Percentiles rank a stretch among this genome's conserved stretches.
These are phyloP conservation scores for Quercus gilva DNA, from an alignment of 306 rosid genomes.

Conservation along the genomic window DNA sequence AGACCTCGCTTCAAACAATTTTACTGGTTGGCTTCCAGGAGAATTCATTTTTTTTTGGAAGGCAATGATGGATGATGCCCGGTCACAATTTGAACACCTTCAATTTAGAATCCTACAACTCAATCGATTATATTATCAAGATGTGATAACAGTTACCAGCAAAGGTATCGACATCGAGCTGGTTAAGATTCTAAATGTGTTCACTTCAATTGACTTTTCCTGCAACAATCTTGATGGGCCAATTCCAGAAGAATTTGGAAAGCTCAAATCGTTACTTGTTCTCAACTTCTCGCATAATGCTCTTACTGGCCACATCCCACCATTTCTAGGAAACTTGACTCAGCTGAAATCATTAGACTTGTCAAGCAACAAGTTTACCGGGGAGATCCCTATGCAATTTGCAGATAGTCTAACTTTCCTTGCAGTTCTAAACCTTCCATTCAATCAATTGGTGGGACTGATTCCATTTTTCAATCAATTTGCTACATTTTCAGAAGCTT, in stretches of 20 bases:
- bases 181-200: too few relatives aligned
- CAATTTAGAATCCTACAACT: too few relatives aligned
- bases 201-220: slow-evolving; percentile 35
- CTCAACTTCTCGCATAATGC: slow-evolving; percentile 53
- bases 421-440: too few relatives aligned
- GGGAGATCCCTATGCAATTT: too few relatives aligned
- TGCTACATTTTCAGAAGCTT: neutral
- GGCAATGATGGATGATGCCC: too few relatives aligned
- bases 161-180: too few relatives aligned
- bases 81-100: too few relatives aligned
- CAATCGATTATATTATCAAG: rapidly evolving
- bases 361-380: too few relatives aligned
- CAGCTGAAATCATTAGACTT: too few relatives aligned
- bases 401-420: too few relatives aligned
- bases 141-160: rapidly evolving
- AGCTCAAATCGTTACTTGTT: slow-evolving; percentile 23
- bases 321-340: slow-evolving; percentile 34
- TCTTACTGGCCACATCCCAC: slow-evolving; percentile 35
- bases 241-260: slow-evolving; percentile 43
- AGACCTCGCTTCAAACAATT: too few relatives aligned
- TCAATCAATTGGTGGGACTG: neutral
- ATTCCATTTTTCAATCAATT: slow-evolving; percentile 25
- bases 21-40: slow-evolving; percentile 9
- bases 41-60: neutral
- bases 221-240: slow-evolving; percentile 33